Evolutionary conservation across 106 monocot genomes (phyloP), one percentile per base, ranked within the genome.

Genomic region (Hemerocallis citrina): DNA sequence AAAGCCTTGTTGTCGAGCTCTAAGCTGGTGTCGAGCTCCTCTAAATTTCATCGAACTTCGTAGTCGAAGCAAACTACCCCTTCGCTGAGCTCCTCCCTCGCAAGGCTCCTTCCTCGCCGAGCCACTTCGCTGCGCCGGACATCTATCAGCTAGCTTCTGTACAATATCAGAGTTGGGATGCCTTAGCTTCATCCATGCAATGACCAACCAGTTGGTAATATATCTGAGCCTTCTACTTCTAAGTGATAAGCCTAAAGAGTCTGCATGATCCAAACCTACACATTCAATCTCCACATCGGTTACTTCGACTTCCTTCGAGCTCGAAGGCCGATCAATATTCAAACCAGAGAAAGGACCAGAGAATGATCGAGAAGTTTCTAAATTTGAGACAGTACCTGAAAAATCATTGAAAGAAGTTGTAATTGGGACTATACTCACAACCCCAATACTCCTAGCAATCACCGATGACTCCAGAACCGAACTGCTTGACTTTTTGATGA

Each of bases 151-250:
- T n/a, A n/a, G n/a, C n/a, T n/a, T n/a, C n/a, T n/a, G n/a, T n/a
- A n/a, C n/a, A n/a, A n/a, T n/a, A n/a, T 74, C 79, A 0, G 68
- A 56, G 38, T 80, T 60, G 34, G 87, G 92, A 63, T 87, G 87
- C 39, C 60, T 59, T 50, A 92, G 65, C 66, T 87, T 92, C 41
- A 36, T 73, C 28, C 87, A 31, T 10, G 92, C 83, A 16, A 70
- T 69, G 19, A 87, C 83, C 55, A 92, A 22, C 86, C 87, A 92
- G 36, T 92, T 92, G 7, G 66, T 75, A 44, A 92, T 75, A 67
- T 60, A 92, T 56, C 92, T 71, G 5, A 87, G 61, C 29, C 92
- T 80, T 63, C 55, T 65, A 20, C 69, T 73, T 19, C 87, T 92
- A 7, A 75, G 49, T 28, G 68, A 23, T 59, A 92, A 43, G 1